Base-by-base conservation (phyloP, 2,329 filamentous ascomycete species). In the Aspergillus floridensis region DNA sequence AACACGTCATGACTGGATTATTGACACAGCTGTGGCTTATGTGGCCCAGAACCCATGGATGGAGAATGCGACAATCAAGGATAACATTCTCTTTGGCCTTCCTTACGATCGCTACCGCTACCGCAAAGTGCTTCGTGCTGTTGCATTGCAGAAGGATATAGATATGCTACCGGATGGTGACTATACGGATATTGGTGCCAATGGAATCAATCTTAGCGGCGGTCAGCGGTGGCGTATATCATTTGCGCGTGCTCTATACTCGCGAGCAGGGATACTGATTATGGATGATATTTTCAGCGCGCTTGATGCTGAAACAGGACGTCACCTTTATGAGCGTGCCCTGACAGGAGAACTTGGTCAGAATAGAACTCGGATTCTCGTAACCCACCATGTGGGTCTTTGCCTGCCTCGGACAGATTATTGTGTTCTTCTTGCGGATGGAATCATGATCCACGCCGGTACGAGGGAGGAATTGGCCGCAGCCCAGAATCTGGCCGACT, bases 21-120 rank as follows among this genome's bases (percentile, higher is more conserved):
- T 92, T 22, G 83, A 87, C 12, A 83, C 83, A 3, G 84, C 88
- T 1, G 82, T 92, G 51, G 90, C 90, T 0, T 93, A 88, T 66
- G 88, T 93, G 35, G 85, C 88, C 1, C 90, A 93, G 70, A 91
- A 89, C 7, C 90, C 91, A 0, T 95, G 90, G 91, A 90, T 95
- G 52, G 90, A 93, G 69, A 93, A 93, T 66, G 89, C 88, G 0
- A 89, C 86, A 5, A 87, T 96, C 62, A 86, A 84, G 58, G 87
- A 92, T 49, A 96, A 95, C 66, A 89, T 95, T 53, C 73, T 91
- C 0, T 95, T 93, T 62, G 90, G 90, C 0, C 77, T 93, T 2
- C 90, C 90, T 0, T 84, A 82, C 31, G 84, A 92, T 57, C 78
- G 86, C 59, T 78, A 82, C n/a, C 84, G 91, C 44, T 95, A 93